A percentile compares a stretch with the other conserved stretches of the same genome.
phyloP scores from a whole-genome alignment of 257 asterid genomes.

The Rhazya stricta region DNA sequence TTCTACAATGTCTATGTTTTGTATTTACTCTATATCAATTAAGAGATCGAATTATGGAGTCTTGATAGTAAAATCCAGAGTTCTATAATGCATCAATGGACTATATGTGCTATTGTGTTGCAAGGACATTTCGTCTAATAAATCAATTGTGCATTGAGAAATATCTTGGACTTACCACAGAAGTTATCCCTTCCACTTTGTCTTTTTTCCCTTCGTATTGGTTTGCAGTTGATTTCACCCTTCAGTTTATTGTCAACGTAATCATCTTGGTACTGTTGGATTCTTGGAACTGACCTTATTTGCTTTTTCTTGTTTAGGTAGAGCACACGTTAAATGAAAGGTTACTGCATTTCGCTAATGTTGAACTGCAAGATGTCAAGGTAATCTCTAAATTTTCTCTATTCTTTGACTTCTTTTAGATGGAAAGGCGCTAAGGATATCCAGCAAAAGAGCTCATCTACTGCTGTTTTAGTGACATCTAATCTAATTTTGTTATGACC shows the following conservation, averaged over 20 bases:
- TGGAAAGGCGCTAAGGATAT: background rate
- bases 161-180: slow-evolving; percentile 1
- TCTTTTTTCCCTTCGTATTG: background rate
- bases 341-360: slow-evolving; percentile 57
- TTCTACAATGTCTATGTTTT: background rate
- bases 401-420: background rate
- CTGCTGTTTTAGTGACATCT: background rate
- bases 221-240: background rate
- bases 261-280: background rate
- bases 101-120: background rate
- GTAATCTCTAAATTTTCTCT: slow-evolving; percentile 29
- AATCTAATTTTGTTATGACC: background rate
- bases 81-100: background rate
- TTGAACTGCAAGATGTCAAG: slow-evolving; percentile 88
- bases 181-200: background rate
- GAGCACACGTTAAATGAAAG: slow-evolving; percentile 64
- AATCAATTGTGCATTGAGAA: background rate
- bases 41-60: background rate
- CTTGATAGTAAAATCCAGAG: background rate
- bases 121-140: background rate
- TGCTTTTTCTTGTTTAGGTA: slow-evolving; percentile 38
- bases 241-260: background rate
- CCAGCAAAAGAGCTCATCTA: background rate
- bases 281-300: slow-evolving; percentile 1
- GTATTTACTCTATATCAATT: background rate